Evolutionary conservation across 257 asterid species (phyloP).

Genomic region (Thymus mandschuricus): DNA sequence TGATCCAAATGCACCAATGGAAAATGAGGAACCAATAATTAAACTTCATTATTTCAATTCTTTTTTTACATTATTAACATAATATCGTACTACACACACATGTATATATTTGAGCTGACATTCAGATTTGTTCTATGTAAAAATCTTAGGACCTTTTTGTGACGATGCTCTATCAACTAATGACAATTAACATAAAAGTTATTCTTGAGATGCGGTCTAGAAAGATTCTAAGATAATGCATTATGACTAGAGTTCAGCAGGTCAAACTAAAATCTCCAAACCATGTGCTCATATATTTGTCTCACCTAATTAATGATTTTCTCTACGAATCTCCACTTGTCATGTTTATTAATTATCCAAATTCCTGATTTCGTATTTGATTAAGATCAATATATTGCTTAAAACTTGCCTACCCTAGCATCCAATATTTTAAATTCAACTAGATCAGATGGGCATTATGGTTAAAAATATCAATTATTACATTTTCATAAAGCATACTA

Average conservation of each 20-base stretch:
- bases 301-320: constrained; percentile 37
- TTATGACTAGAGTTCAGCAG: constrained; percentile 22
- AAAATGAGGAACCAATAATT: too few species aligned
- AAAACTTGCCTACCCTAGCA: neutral
- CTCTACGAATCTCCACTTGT: constrained; percentile 29
- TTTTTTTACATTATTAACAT: too few species aligned
- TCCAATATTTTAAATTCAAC: constrained; percentile 1
- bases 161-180: too few species aligned
- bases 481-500: too few species aligned
- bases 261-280: constrained; percentile 33
- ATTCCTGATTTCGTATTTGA: constrained; percentile 9
- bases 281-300: constrained; percentile 54
- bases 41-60: too few species aligned
- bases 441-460: neutral
- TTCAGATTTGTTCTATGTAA: neutral
- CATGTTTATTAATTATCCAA: constrained; percentile 21
- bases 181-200: constrained; percentile 16
- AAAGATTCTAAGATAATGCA: constrained; percentile 1
- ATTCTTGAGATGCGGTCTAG: constrained; percentile 29
- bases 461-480: too few species aligned
- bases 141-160: constrained; percentile 9
- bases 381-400: neutral
- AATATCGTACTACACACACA: neutral
- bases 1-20: too few species aligned
- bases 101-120: neutral